phyloP scores from a whole-genome alignment of 108 stramenopile species.

The Fragilaria radians region DNA sequence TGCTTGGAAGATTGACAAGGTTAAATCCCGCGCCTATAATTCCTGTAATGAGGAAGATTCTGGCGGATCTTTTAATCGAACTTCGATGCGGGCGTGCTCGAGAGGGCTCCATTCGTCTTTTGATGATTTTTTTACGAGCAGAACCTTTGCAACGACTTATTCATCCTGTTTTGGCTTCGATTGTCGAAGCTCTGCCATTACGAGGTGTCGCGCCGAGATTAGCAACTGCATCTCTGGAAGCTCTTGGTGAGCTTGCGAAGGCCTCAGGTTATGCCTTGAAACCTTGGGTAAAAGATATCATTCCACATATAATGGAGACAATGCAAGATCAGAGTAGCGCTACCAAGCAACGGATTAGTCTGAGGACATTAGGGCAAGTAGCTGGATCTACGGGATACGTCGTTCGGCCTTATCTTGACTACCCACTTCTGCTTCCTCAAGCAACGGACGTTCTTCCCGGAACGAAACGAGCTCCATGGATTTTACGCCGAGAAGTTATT shows the following conservation, averaged over 20 bases:
- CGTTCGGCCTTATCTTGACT: conserved; percentile 86
- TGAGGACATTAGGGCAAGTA: conserved; percentile 87
- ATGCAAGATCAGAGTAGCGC: conserved; percentile 86
- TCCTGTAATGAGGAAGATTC: conserved; percentile 64
- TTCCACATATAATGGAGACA: conserved; percentile 80
- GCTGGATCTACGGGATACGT: conserved; percentile 90
- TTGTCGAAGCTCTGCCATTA: conserved; percentile 64
- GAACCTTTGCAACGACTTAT: conserved; percentile 67
- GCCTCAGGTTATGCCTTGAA: conserved; percentile 69
- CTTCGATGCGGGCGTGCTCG: conserved; percentile 65
- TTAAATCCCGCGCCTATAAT: conserved; percentile 84
- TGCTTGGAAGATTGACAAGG: conserved; percentile 80
- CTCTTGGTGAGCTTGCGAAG: conserved; percentile 86
- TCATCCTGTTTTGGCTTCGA: conserved; percentile 61
- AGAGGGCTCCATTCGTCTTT: conserved; percentile 73
- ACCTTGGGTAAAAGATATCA: conserved; percentile 79
- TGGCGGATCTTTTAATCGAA: conserved; percentile 67
- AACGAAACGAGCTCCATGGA: conserved; percentile 79
- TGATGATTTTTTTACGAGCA: conserved; percentile 69
- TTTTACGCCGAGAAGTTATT: conserved; percentile 87
- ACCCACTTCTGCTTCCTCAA: conserved; percentile 80
- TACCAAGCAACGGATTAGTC: conserved; percentile 81
- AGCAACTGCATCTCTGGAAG: conserved; percentile 82
- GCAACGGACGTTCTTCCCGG: conserved; percentile 74
- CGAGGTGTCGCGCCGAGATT: conserved; percentile 59